A percentile compares a stretch with the other conserved stretches of the same genome.
phyloP scores from a whole-genome alignment of 2,329 filamentous ascomycete species.

The Diaporthe sp. region DNA sequence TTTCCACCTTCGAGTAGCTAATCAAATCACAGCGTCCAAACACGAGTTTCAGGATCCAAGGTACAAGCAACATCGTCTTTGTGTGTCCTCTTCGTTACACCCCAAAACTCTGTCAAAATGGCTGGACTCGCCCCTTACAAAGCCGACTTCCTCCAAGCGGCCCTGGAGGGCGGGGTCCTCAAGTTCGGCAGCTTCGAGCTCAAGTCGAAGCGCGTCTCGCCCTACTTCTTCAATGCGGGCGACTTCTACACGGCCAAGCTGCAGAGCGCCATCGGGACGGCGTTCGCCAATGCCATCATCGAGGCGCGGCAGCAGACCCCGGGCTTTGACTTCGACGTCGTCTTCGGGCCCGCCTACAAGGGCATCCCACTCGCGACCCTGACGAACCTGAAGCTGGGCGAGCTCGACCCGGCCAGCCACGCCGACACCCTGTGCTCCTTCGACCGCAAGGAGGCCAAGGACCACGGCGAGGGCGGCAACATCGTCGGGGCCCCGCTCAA shows the following conservation, averaged over 20 bases:
- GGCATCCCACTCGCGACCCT: slow-evolving; percentile 91
- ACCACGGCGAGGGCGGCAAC: slow-evolving; percentile 93
- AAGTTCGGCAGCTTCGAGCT: slow-evolving; percentile 89
- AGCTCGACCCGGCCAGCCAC: slow-evolving; percentile 76
- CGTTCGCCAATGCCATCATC: slow-evolving; percentile 80
- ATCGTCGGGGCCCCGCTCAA: slow-evolving; percentile 90
- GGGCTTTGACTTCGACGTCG: slow-evolving; percentile 78
- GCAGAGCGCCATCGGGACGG: slow-evolving; percentile 81
- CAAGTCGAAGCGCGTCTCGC: slow-evolving; percentile 91
- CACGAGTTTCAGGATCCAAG: neutral
- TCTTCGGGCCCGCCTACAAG: slow-evolving; percentile 97
- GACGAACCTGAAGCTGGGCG: slow-evolving; percentile 81
- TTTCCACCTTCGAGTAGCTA: neutral
- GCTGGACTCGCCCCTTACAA: slow-evolving; percentile 74
- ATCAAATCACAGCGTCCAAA: neutral
- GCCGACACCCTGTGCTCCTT: slow-evolving; percentile 85
- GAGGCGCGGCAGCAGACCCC: slow-evolving; percentile 56
- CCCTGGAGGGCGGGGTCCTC: slow-evolving; percentile 78
- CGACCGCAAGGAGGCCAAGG: slow-evolving; percentile 96
- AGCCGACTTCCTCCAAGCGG: slow-evolving; percentile 77
- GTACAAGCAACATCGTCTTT: neutral
- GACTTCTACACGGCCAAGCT: slow-evolving; percentile 88
- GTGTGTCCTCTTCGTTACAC: neutral
- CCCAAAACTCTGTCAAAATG: slow-evolving; percentile 32
- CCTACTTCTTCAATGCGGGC: slow-evolving; percentile 98